These are phyloP conservation scores for Globisporangium polare DNA, from an alignment of 352 stramenopile species.

Conservation along the genomic window DNA sequence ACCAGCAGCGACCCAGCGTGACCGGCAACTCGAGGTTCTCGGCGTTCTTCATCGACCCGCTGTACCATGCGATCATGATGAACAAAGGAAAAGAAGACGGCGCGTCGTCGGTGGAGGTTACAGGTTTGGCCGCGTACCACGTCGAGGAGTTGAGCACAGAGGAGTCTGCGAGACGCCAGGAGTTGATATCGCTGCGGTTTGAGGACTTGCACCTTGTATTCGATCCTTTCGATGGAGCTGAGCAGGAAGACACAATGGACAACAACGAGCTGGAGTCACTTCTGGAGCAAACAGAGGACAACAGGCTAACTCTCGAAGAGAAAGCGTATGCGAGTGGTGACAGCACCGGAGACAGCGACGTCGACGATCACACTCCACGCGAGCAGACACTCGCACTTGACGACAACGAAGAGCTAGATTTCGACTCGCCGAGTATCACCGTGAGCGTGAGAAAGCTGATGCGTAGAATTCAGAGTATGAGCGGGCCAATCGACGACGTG, in stretches of 20 bases:
- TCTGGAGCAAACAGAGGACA: slow-evolving; percentile 14
- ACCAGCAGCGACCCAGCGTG: slow-evolving; percentile 15
- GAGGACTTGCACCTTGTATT: slow-evolving; percentile 15
- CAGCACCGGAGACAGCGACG: not conserved
- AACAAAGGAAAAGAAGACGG: slow-evolving; percentile 15
- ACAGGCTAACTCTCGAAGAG: slow-evolving; percentile 2
- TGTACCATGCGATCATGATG: slow-evolving; percentile 19
- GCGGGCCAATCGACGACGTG: not conserved
- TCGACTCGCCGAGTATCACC: slow-evolving; percentile 12
- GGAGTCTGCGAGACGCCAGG: slow-evolving; percentile 6
- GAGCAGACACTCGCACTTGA: not conserved
- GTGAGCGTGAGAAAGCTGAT: slow-evolving; percentile 19
- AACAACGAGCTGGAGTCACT: slow-evolving; percentile 21
- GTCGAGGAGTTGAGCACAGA: not conserved
- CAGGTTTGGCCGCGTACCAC: not conserved
- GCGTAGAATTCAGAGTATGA: slow-evolving; percentile 18
- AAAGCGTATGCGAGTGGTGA: not conserved
- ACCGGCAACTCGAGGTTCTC: slow-evolving; percentile 16
- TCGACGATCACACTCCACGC: not conserved
- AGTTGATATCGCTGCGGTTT: slow-evolving; percentile 12
- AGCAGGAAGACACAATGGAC: slow-evolving; percentile 17
- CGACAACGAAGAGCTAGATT: slow-evolving; percentile 13
- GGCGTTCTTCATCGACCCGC: slow-evolving; percentile 18
- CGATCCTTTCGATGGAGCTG: slow-evolving; percentile 13
- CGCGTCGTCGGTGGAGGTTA: not conserved